These are phyloP conservation scores for Oleoguttula mirabilis DNA, from an alignment of 495 filamentous ascomycete species.

Conservation along the genomic window DNA sequence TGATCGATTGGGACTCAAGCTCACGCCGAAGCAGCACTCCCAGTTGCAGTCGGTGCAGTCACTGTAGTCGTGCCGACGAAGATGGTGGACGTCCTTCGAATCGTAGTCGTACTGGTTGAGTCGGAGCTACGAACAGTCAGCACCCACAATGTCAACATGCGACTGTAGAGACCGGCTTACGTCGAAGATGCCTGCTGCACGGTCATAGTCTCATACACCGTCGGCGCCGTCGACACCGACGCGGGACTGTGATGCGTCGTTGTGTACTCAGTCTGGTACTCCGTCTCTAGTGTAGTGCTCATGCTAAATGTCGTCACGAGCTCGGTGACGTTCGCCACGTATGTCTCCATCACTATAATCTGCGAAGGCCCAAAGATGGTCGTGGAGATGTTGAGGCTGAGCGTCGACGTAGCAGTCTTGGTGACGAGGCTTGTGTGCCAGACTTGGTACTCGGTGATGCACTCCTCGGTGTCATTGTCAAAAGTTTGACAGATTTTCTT, in stretches of 20 bases:
- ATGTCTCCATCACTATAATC: conserved; percentile 24
- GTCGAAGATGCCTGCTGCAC: conserved; percentile 7
- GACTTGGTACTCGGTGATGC: conserved; percentile 23
- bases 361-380: conserved; percentile 23
- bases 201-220: conserved; percentile 12
- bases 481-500: conserved; percentile 23
- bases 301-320: conserved; percentile 23
- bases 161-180: too few relatives aligned
- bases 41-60: too few relatives aligned
- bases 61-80: conserved; percentile 7
- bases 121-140: conserved; percentile 2
- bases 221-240: conserved; percentile 6
- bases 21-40: too few relatives aligned
- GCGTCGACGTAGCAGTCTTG: conserved; percentile 11
- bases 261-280: conserved; percentile 11
- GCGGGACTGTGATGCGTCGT: conserved; percentile 3
- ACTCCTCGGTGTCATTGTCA: conserved; percentile 21
- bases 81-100: conserved; percentile 3
- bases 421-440: conserved; percentile 27
- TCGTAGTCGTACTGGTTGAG: conserved; percentile 8
- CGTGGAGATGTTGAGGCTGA: conserved; percentile 22
- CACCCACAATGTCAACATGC: not conserved
- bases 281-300: conserved; percentile 18
- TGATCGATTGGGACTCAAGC: too few relatives aligned
- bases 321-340: conserved; percentile 23